phyloP scores from a whole-genome alignment of 2,329 filamentous ascomycete species.

The Sarocladium strictum region DNA sequence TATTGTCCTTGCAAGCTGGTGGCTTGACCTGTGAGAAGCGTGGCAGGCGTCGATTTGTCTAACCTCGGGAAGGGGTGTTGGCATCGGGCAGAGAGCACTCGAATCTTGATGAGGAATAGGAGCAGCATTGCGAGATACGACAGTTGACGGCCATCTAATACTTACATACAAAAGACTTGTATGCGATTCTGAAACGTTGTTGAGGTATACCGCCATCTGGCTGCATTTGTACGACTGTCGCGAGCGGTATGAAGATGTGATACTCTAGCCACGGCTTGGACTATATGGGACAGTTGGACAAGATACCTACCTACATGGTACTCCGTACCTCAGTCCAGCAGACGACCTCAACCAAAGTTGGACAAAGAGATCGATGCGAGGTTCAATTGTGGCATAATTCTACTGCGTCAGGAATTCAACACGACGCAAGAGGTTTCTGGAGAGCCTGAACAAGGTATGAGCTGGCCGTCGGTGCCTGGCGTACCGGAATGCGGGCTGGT shows the following conservation, averaged over 20 bases:
- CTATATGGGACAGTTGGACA: too few relatives aligned
- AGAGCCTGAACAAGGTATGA: not conserved
- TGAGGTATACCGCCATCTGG: not conserved
- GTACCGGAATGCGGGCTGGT: not conserved
- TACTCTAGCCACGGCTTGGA: not conserved
- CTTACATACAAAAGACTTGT: not conserved
- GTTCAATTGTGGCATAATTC: not conserved
- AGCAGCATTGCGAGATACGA: not conserved
- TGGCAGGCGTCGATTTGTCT: constrained; percentile 4
- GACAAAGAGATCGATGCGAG: too few relatives aligned
- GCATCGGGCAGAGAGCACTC: not conserved
- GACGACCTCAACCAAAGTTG: too few relatives aligned
- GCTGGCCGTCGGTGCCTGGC: not conserved
- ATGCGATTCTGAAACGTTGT: not conserved
- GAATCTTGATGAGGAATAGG: not conserved
- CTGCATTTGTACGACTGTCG: not conserved
- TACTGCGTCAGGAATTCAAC: not conserved
- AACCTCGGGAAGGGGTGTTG: not conserved
- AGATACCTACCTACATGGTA: too few relatives aligned
- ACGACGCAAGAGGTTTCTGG: not conserved
- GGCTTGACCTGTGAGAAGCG: not conserved
- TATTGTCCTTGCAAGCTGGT: not conserved
- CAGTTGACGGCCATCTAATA: not conserved
- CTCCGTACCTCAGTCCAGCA: too few relatives aligned
- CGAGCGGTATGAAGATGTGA: not conserved